Evolutionary conservation across 78 protist genomes (phyloP), one percentile per base, ranked within the genome.

Genomic region (Polysphondylium violaceum): DNA sequence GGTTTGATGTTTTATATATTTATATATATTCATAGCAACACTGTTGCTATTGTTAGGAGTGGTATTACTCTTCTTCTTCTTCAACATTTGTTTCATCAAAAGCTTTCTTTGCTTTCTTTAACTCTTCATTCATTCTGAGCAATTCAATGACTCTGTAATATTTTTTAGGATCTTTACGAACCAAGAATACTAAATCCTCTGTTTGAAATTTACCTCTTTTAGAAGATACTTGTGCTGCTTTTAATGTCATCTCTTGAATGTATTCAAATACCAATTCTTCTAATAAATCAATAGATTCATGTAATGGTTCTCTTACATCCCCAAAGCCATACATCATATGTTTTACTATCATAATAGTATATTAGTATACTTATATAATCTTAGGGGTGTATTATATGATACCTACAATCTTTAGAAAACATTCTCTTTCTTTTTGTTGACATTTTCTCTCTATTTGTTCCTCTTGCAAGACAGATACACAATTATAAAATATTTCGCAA

Each of bases 281-380:
- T 76, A 91, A 47, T 53, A 91, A 50, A 58, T 91, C 94, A 21
- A 91, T 79, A 23, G 94, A 64, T 50, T 91, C 94, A n/a, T 6
- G 65, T 33, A 91, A 29, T 35, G 94, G 94, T n/a, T 91, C 89
- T 56, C 83, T 41, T 33, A 91, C 94, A 91, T 91, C 94, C 11
- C 94, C 94, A 78, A 91, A 91, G 2, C 94, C 94, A 91, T 51
- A 91, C 94, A 91, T 91, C 81, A 91, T 91, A 59, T 91, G 94
- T 79, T 69, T 63, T 12, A 91, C 89, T 79, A 50, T 33, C 3
- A 2, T 43, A 61, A 23, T 43, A 51, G 4, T 8, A 53, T 19
- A 5, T 2, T 21, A 25, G 12, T 12, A 29, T 44, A 12, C 25
- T 44, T 25, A 16, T 41, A 19, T 16, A n/a, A 40, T 53, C 38